Base-by-base conservation (phyloP, 129 eudicot genomes). In the Silybum marianum region DNA sequence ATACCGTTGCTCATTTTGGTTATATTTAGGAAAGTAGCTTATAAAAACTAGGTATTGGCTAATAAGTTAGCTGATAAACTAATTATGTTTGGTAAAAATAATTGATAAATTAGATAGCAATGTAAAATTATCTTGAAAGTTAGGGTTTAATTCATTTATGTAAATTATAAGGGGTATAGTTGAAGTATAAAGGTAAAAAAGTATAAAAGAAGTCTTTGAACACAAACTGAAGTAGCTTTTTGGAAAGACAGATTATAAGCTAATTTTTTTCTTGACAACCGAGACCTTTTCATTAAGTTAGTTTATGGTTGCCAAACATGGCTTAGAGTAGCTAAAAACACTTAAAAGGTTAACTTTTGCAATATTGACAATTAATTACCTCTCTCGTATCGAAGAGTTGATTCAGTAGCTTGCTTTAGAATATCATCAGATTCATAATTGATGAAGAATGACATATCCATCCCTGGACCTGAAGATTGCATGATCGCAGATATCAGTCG, bases 361-460 rank as follows among this genome's bases (percentile, higher is more conserved):
- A 51, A 4, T 51, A 9, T 51, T 16, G 62, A 34, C 51, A 81
- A 34, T n/a, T 65, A 67, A 40, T 54, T 78, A 95, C 99, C 99
- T 87, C 72, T 72, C 73, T 91, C 72, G 80, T 96, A 80, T 1
- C 98, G 87, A 78, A 87, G 86, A 68, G 97, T 96, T 70, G 99
- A 93, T 86, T 91, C 93, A 2, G 84, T 78, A 76, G 99, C 99
- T 80, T 96, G 99, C 77, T 80, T 80, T 70, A 90, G 66, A 72
- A 96, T 93, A 62, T 91, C 90, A 14, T 90, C 81, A 40, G 80
- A 83, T 42, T 82, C 83, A 72, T 76, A 82, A 79, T 83, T 88
- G 13, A 96, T 93, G 77, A 96, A 96, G 86, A 96, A 96, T 16
- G 99, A 90, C 97, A 96, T 96, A 36, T 91, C 82, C 76, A 77